A percentile compares a stretch with the other conserved stretches of the same genome.
Evolutionary conservation across 2,329 filamentous ascomycete genomes (phyloP).

Genomic region (Bipolaris oryzae): DNA sequence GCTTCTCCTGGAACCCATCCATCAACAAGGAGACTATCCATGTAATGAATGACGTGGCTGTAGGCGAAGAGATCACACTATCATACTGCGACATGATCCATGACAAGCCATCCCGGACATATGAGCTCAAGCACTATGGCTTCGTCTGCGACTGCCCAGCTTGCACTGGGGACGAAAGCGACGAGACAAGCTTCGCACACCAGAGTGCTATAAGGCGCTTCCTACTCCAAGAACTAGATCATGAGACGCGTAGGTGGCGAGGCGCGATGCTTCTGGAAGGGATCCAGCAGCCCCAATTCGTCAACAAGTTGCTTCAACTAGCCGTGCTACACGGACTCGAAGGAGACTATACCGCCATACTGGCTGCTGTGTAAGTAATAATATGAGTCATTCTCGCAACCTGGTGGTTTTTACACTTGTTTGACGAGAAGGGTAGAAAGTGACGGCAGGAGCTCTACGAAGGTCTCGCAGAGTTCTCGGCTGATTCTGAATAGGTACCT

Average conservation of each 20-base stretch:
- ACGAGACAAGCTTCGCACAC: constrained; percentile 32
- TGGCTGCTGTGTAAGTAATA: constrained; percentile 36
- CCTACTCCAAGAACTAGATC: constrained; percentile 42
- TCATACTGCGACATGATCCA: constrained; percentile 48
- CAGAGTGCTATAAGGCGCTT: constrained; percentile 41
- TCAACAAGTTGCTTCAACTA: constrained; percentile 35
- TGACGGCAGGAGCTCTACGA: no score
- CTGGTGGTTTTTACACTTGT: not conserved
- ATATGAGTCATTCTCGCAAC: not conserved
- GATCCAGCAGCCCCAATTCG: constrained; percentile 19
- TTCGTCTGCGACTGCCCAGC: constrained; percentile 48
- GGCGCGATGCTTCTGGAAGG: constrained; percentile 22
- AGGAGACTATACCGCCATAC: constrained; percentile 27
- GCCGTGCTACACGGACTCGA: constrained; percentile 37
- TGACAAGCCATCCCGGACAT: constrained; percentile 35
- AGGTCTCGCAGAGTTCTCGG: not conserved
- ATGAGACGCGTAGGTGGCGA: constrained; percentile 31
- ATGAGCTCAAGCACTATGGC: constrained; percentile 46
- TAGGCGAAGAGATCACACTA: constrained; percentile 48
- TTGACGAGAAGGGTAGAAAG: not conserved
- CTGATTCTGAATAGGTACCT: constrained; percentile 32
- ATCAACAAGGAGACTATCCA: constrained; percentile 44
- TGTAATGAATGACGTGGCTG: constrained; percentile 40
- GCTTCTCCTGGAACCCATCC: constrained; percentile 44
- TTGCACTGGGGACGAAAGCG: constrained; percentile 40